A percentile compares a stretch with the other conserved stretches of the same genome.
These are phyloP conservation scores for Hypoxylon subgilvum DNA, from an alignment of 495 filamentous ascomycete species.

Conservation along the genomic window DNA sequence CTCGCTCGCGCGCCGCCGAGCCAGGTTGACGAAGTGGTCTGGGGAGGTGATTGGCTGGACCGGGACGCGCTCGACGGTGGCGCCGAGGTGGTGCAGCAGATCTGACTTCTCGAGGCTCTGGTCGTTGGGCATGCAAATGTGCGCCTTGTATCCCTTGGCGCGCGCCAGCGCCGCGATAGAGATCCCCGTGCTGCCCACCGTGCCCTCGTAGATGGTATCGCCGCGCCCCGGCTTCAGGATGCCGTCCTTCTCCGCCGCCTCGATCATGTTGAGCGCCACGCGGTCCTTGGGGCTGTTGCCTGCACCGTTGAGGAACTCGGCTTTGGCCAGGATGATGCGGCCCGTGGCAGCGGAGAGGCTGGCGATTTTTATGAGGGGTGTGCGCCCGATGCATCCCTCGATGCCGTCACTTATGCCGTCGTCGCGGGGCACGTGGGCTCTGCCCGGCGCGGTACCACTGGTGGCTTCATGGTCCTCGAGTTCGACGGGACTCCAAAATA, in stretches of 20 bases:
- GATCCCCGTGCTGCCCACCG: constrained; percentile 91
- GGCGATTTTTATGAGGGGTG: constrained; percentile 85
- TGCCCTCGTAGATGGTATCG: constrained; percentile 96
- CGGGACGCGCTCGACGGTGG: constrained; percentile 83
- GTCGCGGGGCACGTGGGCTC: constrained; percentile 13
- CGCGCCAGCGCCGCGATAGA: constrained; percentile 87
- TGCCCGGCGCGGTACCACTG: not conserved
- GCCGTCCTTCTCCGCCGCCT: constrained; percentile 78
- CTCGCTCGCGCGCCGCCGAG: constrained; percentile 73
- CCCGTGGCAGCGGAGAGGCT: constrained; percentile 90
- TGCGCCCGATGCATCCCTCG: constrained; percentile 93
- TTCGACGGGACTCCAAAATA: constrained; percentile 52
- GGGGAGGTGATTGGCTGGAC: constrained; percentile 90
- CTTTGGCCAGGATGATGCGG: constrained; percentile 91
- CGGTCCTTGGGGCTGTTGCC: constrained; percentile 95
- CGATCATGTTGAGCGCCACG: constrained; percentile 88
- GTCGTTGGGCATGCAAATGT: constrained; percentile 98
- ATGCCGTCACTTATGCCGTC: constrained; percentile 68
- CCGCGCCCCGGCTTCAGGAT: constrained; percentile 79
- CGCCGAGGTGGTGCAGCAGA: constrained; percentile 87
- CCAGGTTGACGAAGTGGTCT: constrained; percentile 93
- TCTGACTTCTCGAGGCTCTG: constrained; percentile 87
- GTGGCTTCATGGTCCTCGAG: constrained; percentile 59
- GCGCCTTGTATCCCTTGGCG: constrained; percentile 85
- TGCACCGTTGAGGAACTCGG: constrained; percentile 96